Conservation (phyloP, 148 eudicot genomes). For the Suaeda aralocaspica region DNA sequence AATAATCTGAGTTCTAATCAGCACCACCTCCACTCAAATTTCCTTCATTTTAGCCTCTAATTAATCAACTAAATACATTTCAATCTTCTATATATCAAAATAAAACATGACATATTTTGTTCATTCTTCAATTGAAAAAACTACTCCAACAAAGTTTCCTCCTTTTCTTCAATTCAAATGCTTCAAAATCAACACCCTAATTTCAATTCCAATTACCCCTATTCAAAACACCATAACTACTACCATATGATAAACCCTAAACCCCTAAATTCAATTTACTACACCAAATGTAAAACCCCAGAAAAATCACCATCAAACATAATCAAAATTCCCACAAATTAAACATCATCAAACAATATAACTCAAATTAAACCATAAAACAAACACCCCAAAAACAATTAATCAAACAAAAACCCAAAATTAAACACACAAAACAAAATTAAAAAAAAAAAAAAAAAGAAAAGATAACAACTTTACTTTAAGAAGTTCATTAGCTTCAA, state of each 20-base stretch:
- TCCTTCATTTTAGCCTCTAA: background rate
- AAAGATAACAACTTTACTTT: constrained; percentile 47
- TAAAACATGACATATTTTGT: background rate
- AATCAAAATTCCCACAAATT: background rate
- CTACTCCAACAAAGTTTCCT: background rate
- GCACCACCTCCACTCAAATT: background rate
- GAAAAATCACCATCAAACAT: background rate
- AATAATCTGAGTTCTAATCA: no score
- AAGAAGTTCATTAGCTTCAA: constrained; percentile 72
- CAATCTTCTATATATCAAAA: background rate
- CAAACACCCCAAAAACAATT: constrained; percentile 1
- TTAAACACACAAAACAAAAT: no score
- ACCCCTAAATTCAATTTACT: background rate
- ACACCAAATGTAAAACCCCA: background rate
- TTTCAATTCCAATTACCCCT: background rate
- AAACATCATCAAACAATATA: no score
- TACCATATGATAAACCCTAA: constrained; percentile 12
- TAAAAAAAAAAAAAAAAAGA: background rate
- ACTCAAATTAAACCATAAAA: background rate
- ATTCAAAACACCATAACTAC: background rate
- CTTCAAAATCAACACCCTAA: background rate
- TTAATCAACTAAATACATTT: background rate
- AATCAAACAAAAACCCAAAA: no score
- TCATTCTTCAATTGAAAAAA: background rate
- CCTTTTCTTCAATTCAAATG: no score